A percentile compares a stretch with the other conserved stretches of the same genome.
Conservation (phyloP, 139 green algal species). For the Auxenochlorella pyrenoidosa region DNA sequence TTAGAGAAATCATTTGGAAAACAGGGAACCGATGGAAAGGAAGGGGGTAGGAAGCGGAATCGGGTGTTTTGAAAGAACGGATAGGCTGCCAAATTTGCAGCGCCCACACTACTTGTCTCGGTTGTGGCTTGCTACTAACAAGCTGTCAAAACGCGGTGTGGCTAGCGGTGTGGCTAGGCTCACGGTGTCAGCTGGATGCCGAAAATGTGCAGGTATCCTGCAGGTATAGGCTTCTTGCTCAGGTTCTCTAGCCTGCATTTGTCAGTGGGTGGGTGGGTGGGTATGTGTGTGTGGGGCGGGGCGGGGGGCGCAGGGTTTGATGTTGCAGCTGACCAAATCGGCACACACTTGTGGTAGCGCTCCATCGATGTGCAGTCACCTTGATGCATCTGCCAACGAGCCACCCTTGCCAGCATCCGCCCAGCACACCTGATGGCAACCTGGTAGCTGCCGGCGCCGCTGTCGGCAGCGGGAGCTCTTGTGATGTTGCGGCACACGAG, state of each 20-base stretch:
- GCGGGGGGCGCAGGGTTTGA: too few relatives aligned
- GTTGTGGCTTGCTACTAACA: too few relatives aligned
- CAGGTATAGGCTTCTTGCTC: not conserved
- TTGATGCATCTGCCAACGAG: not conserved
- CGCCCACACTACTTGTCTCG: too few relatives aligned
- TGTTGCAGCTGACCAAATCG: not conserved
- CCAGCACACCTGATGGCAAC: not conserved
- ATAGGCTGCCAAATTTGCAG: too few relatives aligned
- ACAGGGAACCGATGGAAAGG: too few relatives aligned
- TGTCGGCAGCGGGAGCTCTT: not conserved
- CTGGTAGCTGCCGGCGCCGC: not conserved
- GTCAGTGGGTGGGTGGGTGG: not conserved
- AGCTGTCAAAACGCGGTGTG: too few relatives aligned
- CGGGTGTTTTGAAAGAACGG: too few relatives aligned
- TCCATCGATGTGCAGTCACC: too few relatives aligned
- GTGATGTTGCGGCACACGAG: not conserved
- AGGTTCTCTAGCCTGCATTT: not conserved
- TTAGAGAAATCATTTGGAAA: too few relatives aligned
- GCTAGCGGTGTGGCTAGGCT: too few relatives aligned
- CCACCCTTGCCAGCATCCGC: not conserved
- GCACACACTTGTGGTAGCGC: too few relatives aligned
- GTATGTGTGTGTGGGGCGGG: not conserved
- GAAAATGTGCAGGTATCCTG: not conserved
- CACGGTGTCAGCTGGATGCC: not conserved
- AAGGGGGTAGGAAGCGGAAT: too few relatives aligned